phyloP scores from a whole-genome alignment of 768 basidiomycete species.

The Amanita inopinata region DNA sequence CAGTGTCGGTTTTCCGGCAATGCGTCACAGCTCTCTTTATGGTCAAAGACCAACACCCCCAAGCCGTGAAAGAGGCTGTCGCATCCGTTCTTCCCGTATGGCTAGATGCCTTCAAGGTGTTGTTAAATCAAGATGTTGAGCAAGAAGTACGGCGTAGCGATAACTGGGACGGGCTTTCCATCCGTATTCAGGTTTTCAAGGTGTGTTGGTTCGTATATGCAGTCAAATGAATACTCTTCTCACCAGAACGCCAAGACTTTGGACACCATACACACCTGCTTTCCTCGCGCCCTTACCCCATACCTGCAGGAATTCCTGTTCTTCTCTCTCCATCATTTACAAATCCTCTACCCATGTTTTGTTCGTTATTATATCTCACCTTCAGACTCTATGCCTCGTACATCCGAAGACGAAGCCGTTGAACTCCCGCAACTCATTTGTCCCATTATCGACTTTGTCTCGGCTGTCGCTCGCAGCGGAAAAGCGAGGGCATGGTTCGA shows the following conservation, averaged over 20 bases:
- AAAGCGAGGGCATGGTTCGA: slow-evolving; percentile 59
- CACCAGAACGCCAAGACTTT: slow-evolving; percentile 45
- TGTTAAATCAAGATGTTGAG: slow-evolving; percentile 56
- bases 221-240: neutral
- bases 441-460: slow-evolving; percentile 74
- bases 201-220: slow-evolving; percentile 30
- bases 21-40: slow-evolving; percentile 86
- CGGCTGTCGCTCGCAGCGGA: slow-evolving; percentile 53
- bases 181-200: slow-evolving; percentile 80
- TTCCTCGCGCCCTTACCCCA: slow-evolving; percentile 61
- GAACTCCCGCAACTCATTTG: slow-evolving; percentile 71
- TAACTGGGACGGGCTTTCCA: slow-evolving; percentile 75
- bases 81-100: slow-evolving; percentile 78
- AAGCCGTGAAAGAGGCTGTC: slow-evolving; percentile 75
- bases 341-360: slow-evolving; percentile 49
- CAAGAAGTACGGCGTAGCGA: slow-evolving; percentile 46
- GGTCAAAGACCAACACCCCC: slow-evolving; percentile 89
- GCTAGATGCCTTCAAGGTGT: slow-evolving; percentile 81
- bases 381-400: slow-evolving; percentile 43
- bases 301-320: slow-evolving; percentile 54
- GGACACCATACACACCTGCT: slow-evolving; percentile 69
- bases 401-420: slow-evolving; percentile 68
- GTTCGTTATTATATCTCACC: slow-evolving; percentile 50
- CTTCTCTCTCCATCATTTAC: slow-evolving; percentile 50
- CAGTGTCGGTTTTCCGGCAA: slow-evolving; percentile 84